Conservation (phyloP, 306 rosid genomes). For the Prunus mongolica region DNA sequence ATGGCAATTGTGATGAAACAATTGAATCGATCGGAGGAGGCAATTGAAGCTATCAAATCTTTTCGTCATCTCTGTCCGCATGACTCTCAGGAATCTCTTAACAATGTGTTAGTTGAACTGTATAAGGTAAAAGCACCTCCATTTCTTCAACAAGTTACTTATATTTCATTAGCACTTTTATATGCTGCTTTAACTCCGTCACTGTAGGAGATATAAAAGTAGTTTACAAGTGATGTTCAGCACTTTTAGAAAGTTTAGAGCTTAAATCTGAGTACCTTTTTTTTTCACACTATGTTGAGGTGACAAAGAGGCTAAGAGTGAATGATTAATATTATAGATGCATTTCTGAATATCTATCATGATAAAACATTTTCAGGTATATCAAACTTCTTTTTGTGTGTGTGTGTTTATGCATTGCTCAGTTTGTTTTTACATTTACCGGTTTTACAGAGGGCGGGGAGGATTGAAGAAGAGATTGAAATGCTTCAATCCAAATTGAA, state of each 20-base stretch:
- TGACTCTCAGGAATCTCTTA: slow-evolving; percentile 86
- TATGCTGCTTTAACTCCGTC: neutral
- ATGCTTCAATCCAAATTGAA: slow-evolving; percentile 80
- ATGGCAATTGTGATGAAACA: slow-evolving; percentile 97
- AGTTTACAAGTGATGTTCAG: neutral
- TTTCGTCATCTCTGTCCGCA: slow-evolving; percentile 81
- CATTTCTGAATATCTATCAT: neutral
- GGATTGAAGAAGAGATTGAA: slow-evolving; percentile 81
- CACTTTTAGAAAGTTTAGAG: neutral
- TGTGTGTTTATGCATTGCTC: neutral
- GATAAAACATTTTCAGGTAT: neutral
- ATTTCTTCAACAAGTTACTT: neutral
- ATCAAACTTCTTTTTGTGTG: neutral
- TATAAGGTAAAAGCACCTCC: slow-evolving; percentile 57
- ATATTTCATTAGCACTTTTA: neutral
- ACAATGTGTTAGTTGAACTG: slow-evolving; percentile 78
- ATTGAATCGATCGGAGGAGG: slow-evolving; percentile 78
- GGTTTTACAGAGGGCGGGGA: slow-evolving; percentile 70
- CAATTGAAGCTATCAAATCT: slow-evolving; percentile 85
- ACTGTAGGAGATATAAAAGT: neutral
- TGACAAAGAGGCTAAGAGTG: neutral
- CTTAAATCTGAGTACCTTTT: neutral
- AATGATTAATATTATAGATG: neutral
- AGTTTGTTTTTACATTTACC: neutral
- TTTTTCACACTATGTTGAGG: neutral